Evolutionary conservation across 73 alveolate species (phyloP).

Genomic region (Stentor coeruleus): DNA sequence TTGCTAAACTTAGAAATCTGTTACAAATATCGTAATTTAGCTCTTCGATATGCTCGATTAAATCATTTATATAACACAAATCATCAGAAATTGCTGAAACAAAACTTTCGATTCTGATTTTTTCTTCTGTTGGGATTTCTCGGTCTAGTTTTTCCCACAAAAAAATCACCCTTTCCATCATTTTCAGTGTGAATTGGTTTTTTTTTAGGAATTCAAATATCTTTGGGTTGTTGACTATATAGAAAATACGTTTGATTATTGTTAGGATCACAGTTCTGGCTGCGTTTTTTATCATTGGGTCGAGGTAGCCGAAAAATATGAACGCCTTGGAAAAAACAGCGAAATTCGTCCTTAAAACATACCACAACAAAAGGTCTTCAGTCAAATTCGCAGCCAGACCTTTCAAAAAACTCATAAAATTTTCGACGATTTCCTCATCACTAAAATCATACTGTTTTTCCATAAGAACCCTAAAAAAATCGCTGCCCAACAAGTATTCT

Average conservation of each 20-base stretch:
- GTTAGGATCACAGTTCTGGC: constrained; percentile 21
- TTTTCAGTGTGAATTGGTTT: not conserved
- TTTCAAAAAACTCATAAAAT: constrained; percentile 9
- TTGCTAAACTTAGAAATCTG: not conserved
- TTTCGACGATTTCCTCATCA: constrained; percentile 19
- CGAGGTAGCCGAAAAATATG: not conserved
- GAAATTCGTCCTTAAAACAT: not conserved
- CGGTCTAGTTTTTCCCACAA: not conserved
- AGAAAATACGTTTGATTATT: not conserved
- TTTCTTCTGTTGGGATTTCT: not conserved
- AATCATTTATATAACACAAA: constrained; percentile 12
- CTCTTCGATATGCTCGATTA: not conserved
- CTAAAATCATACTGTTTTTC: not conserved
- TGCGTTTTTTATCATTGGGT: constrained; percentile 18
- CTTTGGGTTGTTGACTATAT: constrained; percentile 3
- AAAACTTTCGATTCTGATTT: not conserved
- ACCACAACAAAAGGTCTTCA: not conserved
- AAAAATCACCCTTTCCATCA: not conserved
- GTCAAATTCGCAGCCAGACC: constrained; percentile 16
- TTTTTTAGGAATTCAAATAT: not conserved
- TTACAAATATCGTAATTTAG: not conserved
- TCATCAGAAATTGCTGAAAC: not conserved
- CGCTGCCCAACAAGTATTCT: not conserved
- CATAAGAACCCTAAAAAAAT: not conserved
- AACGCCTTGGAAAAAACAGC: not conserved